Base-by-base conservation (phyloP, 305 asterid species). In the Fraxinus nigra region DNA sequence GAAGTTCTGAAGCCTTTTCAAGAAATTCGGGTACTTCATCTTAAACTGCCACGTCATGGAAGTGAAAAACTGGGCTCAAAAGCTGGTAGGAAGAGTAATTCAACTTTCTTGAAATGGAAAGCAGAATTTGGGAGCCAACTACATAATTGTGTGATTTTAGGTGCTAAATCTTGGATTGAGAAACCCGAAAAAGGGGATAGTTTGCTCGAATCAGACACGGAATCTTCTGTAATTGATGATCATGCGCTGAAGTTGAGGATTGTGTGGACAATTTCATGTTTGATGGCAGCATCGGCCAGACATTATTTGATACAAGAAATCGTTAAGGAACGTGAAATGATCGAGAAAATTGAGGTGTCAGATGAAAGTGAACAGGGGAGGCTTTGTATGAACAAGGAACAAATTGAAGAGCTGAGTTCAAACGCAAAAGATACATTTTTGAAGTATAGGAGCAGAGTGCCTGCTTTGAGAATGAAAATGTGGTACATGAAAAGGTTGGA, bases 221-320 rank as follows among this genome's bases (percentile, higher is more conserved):
- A 79, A 34, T 78, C 89, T n/a, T 85, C 87, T 16, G 67, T 86
- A 3, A 87, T 90, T 84, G 37, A 83, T 9, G 91, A 91, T 70
- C 90, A 85, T 0, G 95, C 89, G 77, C 85, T 93, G 83, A 93
- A 90, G 81, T 48, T 87, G 75, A 80, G 97, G 61, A 88, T 93
- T 70, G 91, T 91, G 81, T 93, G 97, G 97, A 87, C 93, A 59
- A 87, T 93, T 37, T 89, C 97, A 56, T 90, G 95, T 35, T 75
- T 93, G 78, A 89, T 91, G 1, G 94, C 94, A 0, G 92, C 92
- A 1, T 86, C 92, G 0, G 90, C 93, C 26, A 83, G 94, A 85
- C 93, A 93, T 82, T 81, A 81, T 40, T 8, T 93, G 87, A 80
- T 91, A 10, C 86, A 77, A 78, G 87, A 86, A 7, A 85, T 88